phyloP scores from a whole-genome alignment of 176 grass and related monocot genomes.

The Neostapfia colusana region DNA sequence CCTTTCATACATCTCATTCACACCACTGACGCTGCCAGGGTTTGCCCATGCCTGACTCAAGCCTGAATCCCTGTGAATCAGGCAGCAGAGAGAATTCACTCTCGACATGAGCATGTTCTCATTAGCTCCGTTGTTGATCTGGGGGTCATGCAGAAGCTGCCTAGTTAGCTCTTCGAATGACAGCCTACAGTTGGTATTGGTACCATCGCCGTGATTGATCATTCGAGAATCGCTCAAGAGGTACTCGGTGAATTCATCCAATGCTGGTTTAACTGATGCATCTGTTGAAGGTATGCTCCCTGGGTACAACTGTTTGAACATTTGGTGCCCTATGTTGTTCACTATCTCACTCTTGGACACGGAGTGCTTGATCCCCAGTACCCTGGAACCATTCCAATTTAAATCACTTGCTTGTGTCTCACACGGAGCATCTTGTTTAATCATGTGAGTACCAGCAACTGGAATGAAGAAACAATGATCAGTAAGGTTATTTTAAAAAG shows the following conservation, averaged over 20 bases:
- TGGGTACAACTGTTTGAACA: conserved; percentile 54
- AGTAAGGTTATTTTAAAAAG: not conserved
- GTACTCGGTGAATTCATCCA: conserved; percentile 56
- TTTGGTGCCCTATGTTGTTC: conserved; percentile 56
- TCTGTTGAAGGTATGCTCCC: conserved; percentile 42
- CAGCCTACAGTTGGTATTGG: conserved; percentile 30
- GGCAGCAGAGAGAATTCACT: conserved; percentile 75
- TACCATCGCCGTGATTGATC: not conserved
- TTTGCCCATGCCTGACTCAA: not conserved
- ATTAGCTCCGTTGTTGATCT: conserved; percentile 45
- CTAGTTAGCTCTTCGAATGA: conserved; percentile 60
- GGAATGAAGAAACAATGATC: conserved; percentile 23
- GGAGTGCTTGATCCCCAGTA: conserved; percentile 51
- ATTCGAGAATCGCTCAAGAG: conserved; percentile 55
- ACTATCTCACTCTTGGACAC: conserved; percentile 64
- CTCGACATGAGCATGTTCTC: conserved; percentile 73
- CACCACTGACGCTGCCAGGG: not conserved
- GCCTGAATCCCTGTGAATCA: conserved; percentile 58
- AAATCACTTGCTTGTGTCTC: conserved; percentile 21
- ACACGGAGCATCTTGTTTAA: conserved; percentile 38
- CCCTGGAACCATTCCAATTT: conserved; percentile 39
- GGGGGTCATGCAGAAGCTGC: conserved; percentile 60
- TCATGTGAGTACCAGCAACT: conserved; percentile 28
- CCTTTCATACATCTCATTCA: conserved; percentile 24
- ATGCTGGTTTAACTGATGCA: conserved; percentile 32